Evolutionary conservation across 2,329 filamentous ascomycete genomes (phyloP).

Genomic region (Aspergillus terreus): DNA sequence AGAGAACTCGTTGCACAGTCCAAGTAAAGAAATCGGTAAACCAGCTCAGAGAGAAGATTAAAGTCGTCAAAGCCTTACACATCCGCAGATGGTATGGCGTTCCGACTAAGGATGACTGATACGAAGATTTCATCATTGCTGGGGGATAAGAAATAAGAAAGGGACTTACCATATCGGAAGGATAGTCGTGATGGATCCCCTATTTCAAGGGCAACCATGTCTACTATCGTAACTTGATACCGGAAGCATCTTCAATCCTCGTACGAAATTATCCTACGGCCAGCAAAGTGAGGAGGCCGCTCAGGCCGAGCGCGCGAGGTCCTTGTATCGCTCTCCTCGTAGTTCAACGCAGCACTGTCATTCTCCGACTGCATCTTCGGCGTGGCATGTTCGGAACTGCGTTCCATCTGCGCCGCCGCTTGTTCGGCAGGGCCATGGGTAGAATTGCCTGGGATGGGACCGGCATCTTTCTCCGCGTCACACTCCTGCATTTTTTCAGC

Average conservation of each 20-base stretch:
- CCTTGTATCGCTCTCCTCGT: conserved; percentile 25
- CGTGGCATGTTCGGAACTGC: not conserved
- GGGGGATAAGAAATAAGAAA: conserved; percentile 5
- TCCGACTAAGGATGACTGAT: conserved; percentile 98
- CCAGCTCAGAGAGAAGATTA: conserved; percentile 46
- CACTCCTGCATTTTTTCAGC: conserved; percentile 12
- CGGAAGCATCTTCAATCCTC: conserved; percentile 26
- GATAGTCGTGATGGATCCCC: not conserved
- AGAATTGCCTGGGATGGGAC: not conserved
- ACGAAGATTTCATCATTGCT: conserved; percentile 78
- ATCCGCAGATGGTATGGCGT: conserved; percentile 41
- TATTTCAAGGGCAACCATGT: not conserved
- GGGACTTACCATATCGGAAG: conserved; percentile 10
- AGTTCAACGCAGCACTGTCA: conserved; percentile 44
- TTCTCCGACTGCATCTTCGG: not conserved
- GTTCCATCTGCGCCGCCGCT: not conserved
- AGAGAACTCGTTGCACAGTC: not conserved
- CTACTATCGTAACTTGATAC: not conserved
- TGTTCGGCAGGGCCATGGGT: not conserved
- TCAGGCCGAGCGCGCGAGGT: not conserved
- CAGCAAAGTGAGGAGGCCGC: conserved; percentile 14
- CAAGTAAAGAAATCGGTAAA: not conserved
- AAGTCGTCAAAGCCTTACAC: conserved; percentile 41
- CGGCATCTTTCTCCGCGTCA: conserved; percentile 1
- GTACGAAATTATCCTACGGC: conserved; percentile 35